Conservation (phyloP, 169 alveolate genomes). For the Cryptosporidium tyzzeri region DNA sequence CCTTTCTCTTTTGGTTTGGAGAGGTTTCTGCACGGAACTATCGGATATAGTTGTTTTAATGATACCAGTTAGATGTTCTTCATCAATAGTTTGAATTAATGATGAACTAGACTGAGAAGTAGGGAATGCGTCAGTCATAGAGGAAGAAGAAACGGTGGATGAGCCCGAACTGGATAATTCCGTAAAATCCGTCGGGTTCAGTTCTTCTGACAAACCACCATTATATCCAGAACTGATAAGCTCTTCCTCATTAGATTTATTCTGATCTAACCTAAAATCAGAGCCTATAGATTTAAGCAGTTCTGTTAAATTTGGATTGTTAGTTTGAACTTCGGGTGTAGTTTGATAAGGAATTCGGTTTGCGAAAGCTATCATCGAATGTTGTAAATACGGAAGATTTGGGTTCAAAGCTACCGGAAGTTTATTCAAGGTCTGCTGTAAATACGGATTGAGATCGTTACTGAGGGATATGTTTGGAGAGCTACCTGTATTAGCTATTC, state of each 20-base stretch:
- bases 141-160: slow-evolving; percentile 4
- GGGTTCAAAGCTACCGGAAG: slow-evolving; percentile 64
- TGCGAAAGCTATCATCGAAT: slow-evolving; percentile 27
- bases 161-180: not conserved
- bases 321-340: not conserved
- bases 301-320: slow-evolving; percentile 6
- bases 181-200: not conserved
- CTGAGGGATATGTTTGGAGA: not conserved
- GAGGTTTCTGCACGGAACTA: not conserved
- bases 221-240: not conserved
- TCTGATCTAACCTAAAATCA: slow-evolving; percentile 28
- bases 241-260: slow-evolving; percentile 10
- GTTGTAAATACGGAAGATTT: slow-evolving; percentile 33
- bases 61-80: not conserved
- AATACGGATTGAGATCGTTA: slow-evolving; percentile 39
- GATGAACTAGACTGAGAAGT: slow-evolving; percentile 2
- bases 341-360: slow-evolving; percentile 33
- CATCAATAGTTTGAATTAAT: not conserved
- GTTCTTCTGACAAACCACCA: not conserved
- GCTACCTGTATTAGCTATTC: not conserved
- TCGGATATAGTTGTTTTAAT: not conserved
- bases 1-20: slow-evolving; percentile 15
- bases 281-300: slow-evolving; percentile 1
- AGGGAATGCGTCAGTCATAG: not conserved
- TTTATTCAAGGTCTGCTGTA: slow-evolving; percentile 24